These are phyloP conservation scores for Rickenella mellea DNA, from an alignment of 768 basidiomycete genomes.

Conservation along the genomic window DNA sequence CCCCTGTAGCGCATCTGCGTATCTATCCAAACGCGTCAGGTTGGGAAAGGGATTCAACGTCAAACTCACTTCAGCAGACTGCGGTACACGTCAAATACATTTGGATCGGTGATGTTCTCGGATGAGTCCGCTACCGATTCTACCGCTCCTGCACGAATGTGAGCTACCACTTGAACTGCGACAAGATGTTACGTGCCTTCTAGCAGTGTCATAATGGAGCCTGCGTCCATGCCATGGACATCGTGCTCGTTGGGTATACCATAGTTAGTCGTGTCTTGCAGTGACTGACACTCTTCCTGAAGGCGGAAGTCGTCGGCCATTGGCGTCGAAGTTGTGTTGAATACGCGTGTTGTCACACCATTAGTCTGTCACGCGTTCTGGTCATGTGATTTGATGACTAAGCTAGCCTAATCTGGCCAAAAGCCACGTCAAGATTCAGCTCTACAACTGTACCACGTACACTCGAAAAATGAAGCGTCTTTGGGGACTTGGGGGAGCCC, in stretches of 20 bases:
- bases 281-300: slow-evolving; percentile 63
- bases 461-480: too few relatives aligned
- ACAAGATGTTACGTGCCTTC: slow-evolving; percentile 35
- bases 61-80: slow-evolving; percentile 58
- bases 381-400: too few relatives aligned
- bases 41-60: background rate
- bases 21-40: slow-evolving; percentile 17
- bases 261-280: slow-evolving; percentile 53
- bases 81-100: slow-evolving; percentile 75
- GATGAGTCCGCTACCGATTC: slow-evolving; percentile 70
- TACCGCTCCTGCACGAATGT: slow-evolving; percentile 51
- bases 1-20: slow-evolving; percentile 52
- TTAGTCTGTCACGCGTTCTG: too few relatives aligned
- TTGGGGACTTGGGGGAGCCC: too few relatives aligned
- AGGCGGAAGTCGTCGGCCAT: slow-evolving; percentile 55
- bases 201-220: slow-evolving; percentile 33
- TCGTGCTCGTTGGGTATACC: slow-evolving; percentile 64
- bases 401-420: too few relatives aligned
- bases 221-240: slow-evolving; percentile 42
- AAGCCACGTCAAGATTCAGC: too few relatives aligned
- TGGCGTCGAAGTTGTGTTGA: background rate
- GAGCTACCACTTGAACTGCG: slow-evolving; percentile 2
- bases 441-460: too few relatives aligned
- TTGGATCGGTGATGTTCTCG: slow-evolving; percentile 55
- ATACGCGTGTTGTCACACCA: too few relatives aligned